Conservation (phyloP, 768 basidiomycete species). For the Leucosporidium yakuticum region DNA sequence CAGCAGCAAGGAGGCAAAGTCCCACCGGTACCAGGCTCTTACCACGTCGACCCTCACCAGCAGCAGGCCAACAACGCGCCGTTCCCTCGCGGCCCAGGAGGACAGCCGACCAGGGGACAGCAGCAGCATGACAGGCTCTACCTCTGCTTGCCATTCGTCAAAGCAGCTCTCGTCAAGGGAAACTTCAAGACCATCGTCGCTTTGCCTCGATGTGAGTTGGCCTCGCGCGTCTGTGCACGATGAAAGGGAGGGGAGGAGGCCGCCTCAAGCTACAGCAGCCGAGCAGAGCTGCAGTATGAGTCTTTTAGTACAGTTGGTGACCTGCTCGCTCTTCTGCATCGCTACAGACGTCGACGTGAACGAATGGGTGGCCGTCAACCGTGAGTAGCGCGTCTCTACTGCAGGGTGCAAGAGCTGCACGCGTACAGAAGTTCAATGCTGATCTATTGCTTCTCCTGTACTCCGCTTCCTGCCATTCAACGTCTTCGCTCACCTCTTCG, state of each 20-base stretch:
- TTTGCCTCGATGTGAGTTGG: conserved; percentile 65
- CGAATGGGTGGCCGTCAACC: conserved; percentile 52
- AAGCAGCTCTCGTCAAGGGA: conserved; percentile 90
- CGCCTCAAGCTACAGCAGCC: background rate
- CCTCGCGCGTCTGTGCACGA: background rate
- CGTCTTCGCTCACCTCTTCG: background rate
- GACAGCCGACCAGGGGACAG: conserved; percentile 14
- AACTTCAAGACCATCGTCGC: conserved; percentile 98
- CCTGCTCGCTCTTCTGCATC: conserved; percentile 27
- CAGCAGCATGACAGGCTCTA: conserved; percentile 62
- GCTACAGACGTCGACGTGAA: conserved; percentile 47
- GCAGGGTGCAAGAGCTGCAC: no score
- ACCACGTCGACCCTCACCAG: background rate
- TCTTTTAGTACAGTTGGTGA: no score
- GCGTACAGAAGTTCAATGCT: no score
- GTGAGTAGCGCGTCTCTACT: conserved; percentile 40
- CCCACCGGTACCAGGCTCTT: no score
- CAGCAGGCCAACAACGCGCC: background rate
- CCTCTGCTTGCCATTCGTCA: conserved; percentile 88
- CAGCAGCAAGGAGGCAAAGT: background rate
- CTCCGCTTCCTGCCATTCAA: no score
- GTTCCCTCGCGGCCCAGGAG: background rate
- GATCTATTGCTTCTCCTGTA: background rate
- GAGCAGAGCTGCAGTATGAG: no score
- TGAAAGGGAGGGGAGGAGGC: background rate